These are phyloP conservation scores for Luffa aegyptiaca DNA, from an alignment of 306 rosid genomes.

Conservation along the genomic window DNA sequence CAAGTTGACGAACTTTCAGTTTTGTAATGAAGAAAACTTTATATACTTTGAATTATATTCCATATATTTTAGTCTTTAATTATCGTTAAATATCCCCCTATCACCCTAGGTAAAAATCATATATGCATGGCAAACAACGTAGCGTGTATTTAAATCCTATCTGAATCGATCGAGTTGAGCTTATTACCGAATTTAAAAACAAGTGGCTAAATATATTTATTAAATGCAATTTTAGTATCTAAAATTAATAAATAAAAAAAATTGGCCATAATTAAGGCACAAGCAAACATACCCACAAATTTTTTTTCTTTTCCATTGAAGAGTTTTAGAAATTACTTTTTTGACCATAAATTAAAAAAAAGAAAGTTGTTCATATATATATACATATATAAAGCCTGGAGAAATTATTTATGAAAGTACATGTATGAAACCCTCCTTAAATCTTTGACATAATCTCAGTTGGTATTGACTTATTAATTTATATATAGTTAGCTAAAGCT, in stretches of 20 bases:
- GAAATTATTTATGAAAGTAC: background rate
- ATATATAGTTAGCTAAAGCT: constrained; percentile 18
- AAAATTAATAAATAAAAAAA: background rate
- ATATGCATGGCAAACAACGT: no score
- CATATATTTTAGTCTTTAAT: no score
- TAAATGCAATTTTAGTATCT: no score
- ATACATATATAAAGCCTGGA: background rate
- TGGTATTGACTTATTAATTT: constrained; percentile 33
- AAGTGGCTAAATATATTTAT: no score
- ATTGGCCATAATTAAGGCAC: background rate
- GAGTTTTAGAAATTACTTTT: background rate
- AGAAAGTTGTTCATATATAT: background rate
- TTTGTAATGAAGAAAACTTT: no score
- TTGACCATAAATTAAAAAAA: background rate
- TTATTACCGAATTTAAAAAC: no score
- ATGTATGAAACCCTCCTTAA: constrained; percentile 34
- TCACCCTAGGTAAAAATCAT: no score
- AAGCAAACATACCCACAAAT: background rate
- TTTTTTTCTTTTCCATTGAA: background rate
- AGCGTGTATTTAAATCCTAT: no score
- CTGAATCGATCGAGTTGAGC: no score
- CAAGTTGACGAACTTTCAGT: no score
- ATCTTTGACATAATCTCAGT: constrained; percentile 34
- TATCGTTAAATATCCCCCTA: no score
- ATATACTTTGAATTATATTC: no score